Conservation (phyloP, 148 eudicot genomes). For the Euryodendron excelsum region DNA sequence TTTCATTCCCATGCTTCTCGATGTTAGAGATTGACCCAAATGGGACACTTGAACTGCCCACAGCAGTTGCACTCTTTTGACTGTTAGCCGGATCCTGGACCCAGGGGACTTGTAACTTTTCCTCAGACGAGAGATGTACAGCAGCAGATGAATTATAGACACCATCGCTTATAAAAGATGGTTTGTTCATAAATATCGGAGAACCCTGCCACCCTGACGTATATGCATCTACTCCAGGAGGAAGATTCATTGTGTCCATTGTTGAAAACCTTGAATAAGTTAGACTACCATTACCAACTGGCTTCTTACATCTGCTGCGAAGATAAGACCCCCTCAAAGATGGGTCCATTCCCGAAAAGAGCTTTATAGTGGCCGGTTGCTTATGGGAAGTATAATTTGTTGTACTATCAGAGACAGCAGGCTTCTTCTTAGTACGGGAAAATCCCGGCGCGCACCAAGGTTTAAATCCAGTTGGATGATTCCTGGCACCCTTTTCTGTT, state of each 20-base stretch:
- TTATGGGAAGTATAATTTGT: not conserved
- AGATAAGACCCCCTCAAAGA: not conserved
- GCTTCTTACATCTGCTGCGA: not conserved
- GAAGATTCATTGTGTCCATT: not conserved
- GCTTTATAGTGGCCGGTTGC: not conserved
- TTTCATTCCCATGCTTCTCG: constrained; percentile 24
- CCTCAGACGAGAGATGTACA: not conserved
- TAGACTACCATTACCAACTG: constrained; percentile 7
- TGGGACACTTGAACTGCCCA: constrained; percentile 11
- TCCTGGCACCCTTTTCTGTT: not conserved
- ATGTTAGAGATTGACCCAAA: constrained; percentile 8
- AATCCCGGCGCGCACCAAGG: not conserved
- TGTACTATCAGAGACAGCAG: not conserved
- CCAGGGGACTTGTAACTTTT: not conserved
- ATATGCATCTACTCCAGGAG: constrained; percentile 12
- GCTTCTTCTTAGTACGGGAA: constrained; percentile 1
- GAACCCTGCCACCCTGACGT: constrained; percentile 3
- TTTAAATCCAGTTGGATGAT: not conserved
- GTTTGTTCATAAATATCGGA: not conserved
- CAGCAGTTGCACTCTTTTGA: constrained; percentile 9
- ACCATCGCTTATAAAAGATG: not conserved
- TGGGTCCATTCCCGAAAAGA: constrained; percentile 3
- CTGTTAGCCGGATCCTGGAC: constrained; percentile 13
- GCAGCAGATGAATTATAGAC: not conserved
- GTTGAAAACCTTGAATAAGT: constrained; percentile 3